A percentile compares a stretch with the other conserved stretches of the same genome.
phyloP scores from a whole-genome alignment of 495 filamentous ascomycete species.

The Aspergillus hancockii region DNA sequence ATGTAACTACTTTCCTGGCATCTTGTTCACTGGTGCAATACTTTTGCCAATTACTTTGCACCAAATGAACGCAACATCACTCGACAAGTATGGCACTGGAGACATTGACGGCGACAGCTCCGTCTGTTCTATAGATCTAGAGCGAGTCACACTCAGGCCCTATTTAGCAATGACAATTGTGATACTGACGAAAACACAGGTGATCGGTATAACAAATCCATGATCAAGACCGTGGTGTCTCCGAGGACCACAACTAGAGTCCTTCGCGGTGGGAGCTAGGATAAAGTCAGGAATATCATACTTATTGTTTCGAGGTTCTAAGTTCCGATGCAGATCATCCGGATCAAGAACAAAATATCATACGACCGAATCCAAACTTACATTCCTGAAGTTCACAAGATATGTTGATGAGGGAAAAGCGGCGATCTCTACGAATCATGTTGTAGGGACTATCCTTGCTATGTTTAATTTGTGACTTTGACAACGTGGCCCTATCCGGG shows the following conservation, averaged over 20 bases:
- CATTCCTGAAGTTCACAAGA: constrained; percentile 57
- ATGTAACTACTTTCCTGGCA: too few relatives aligned
- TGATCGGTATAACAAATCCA: constrained; percentile 47
- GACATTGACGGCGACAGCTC: constrained; percentile 57
- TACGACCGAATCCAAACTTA: constrained; percentile 52
- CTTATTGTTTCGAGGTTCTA: constrained; percentile 54
- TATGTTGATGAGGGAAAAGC: constrained; percentile 32
- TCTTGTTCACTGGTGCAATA: constrained; percentile 54
- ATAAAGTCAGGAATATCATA: constrained; percentile 49
- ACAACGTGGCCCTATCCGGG: constrained; percentile 39
- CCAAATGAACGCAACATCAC: constrained; percentile 53
- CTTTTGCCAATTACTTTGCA: constrained; percentile 58
- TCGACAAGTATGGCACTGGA: constrained; percentile 51
- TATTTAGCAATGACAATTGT: too few relatives aligned
- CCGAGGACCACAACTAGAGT: constrained; percentile 48
- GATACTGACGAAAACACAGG: constrained; percentile 24
- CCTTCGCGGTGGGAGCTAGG: constrained; percentile 56
- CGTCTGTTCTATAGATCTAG: constrained; percentile 48
- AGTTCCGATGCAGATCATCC: constrained; percentile 47
- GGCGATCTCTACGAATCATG: constrained; percentile 43
- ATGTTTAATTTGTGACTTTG: constrained; percentile 45
- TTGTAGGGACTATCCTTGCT: constrained; percentile 47
- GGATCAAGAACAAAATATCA: constrained; percentile 52
- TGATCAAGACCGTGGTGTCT: too few relatives aligned
- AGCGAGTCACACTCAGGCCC: constrained; percentile 42